These are phyloP conservation scores for Beauveria caledonica DNA, from an alignment of 2,329 filamentous ascomycete species.

Conservation along the genomic window DNA sequence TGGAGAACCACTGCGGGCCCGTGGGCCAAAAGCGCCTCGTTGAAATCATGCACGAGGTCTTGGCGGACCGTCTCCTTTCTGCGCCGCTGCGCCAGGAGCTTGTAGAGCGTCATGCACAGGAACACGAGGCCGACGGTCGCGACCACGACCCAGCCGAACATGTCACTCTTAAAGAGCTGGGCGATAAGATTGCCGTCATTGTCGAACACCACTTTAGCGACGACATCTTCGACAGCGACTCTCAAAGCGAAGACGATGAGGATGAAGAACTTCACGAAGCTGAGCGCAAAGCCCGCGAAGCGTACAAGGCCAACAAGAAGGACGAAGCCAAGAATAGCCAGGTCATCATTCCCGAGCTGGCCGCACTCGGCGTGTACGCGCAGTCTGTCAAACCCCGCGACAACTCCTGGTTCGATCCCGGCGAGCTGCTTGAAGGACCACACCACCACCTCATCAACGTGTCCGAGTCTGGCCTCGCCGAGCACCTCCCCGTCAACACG, in stretches of 20 bases:
- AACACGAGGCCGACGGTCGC: constrained; percentile 34
- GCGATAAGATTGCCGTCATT: constrained; percentile 56
- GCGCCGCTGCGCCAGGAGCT: constrained; percentile 44
- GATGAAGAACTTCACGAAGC: constrained; percentile 17
- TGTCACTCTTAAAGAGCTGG: constrained; percentile 50
- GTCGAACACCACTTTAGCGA: constrained; percentile 57
- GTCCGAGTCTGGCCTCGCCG: constrained; percentile 51
- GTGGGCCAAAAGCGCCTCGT: constrained; percentile 54
- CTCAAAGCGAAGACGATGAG: constrained; percentile 28
- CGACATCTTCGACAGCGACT: constrained; percentile 36
- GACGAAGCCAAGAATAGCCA: constrained; percentile 32
- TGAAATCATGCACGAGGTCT: constrained; percentile 57
- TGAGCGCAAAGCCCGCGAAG: constrained; percentile 36
- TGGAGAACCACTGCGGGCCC: constrained; percentile 58
- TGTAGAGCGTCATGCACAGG: constrained; percentile 18
- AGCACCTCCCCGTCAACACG: constrained; percentile 39
- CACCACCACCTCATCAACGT: constrained; percentile 63
- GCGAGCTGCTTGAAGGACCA: constrained; percentile 43
- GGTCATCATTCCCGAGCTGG: constrained; percentile 55
- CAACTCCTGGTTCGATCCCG: constrained; percentile 54
- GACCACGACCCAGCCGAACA: constrained; percentile 43
- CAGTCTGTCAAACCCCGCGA: constrained; percentile 61
- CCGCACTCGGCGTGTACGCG: constrained; percentile 58
- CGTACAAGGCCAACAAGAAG: constrained; percentile 48
- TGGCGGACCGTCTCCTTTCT: constrained; percentile 51